Percentiles rank a stretch among this genome's conserved stretches.
Evolutionary conservation across 2,329 filamentous ascomycete species (phyloP).

Genomic region (Ilyonectria destructans): DNA sequence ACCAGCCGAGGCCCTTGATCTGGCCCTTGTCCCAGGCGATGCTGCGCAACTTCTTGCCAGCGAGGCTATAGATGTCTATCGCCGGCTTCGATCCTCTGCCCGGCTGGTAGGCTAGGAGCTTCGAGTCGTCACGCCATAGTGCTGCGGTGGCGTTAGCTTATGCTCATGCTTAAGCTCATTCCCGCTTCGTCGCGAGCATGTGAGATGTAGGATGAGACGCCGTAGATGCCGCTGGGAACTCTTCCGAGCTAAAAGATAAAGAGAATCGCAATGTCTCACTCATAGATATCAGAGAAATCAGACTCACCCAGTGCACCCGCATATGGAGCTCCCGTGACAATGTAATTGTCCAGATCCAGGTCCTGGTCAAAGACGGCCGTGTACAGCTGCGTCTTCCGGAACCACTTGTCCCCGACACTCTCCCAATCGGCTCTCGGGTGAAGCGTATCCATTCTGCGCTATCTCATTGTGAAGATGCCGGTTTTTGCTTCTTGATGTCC

Average conservation of each 20-base stretch:
- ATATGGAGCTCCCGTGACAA: conserved; percentile 92
- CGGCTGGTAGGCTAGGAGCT: conserved; percentile 84
- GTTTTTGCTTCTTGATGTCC: background rate
- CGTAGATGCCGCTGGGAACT: background rate
- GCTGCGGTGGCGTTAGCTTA: conserved; percentile 67
- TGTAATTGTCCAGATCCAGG: conserved; percentile 94
- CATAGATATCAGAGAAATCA: background rate
- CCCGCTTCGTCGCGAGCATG: background rate
- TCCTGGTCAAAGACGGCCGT: conserved; percentile 94
- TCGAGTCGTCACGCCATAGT: conserved; percentile 89
- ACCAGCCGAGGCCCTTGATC: conserved; percentile 94
- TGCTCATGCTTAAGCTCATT: conserved; percentile 3
- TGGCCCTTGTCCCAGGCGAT: conserved; percentile 94
- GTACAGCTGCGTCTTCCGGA: conserved; percentile 95
- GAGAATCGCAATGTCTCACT: background rate
- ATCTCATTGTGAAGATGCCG: conserved; percentile 50
- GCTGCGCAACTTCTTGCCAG: conserved; percentile 88
- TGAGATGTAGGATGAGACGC: background rate
- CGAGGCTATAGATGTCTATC: conserved; percentile 95
- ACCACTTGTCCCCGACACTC: conserved; percentile 92
- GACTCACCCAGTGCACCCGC: conserved; percentile 90
- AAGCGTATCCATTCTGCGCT: conserved; percentile 68
- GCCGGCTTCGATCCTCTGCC: conserved; percentile 82
- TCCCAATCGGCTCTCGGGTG: conserved; percentile 93
- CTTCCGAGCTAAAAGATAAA: background rate